These are phyloP conservation scores for Neocucurbitaria cava DNA, from an alignment of 2,329 filamentous ascomycete genomes.

Conservation along the genomic window DNA sequence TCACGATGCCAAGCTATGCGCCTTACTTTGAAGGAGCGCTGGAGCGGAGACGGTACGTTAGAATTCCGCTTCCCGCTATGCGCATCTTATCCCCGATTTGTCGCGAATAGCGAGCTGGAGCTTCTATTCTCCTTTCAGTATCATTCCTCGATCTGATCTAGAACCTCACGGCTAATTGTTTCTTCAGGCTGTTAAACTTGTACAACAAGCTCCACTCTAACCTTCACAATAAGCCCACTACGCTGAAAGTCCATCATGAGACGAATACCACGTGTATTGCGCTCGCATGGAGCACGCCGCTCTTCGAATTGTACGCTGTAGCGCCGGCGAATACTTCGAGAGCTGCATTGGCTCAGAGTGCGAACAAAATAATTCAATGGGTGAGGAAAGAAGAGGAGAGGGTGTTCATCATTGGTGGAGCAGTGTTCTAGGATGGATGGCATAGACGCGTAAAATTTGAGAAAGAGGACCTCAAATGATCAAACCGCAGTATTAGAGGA, in stretches of 20 bases:
- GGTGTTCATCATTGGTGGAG: constrained; percentile 96
- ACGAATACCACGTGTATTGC: constrained; percentile 74
- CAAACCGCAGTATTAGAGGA: not conserved
- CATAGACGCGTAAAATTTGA: too few relatives aligned
- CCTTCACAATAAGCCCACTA: constrained; percentile 83
- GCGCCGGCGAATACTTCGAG: constrained; percentile 72
- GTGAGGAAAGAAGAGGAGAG: constrained; percentile 89
- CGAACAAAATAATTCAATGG: constrained; percentile 91
- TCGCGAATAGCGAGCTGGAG: not conserved
- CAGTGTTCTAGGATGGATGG: constrained; percentile 63
- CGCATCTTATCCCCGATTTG: not conserved
- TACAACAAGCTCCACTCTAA: constrained; percentile 86
- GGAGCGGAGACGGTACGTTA: constrained; percentile 65
- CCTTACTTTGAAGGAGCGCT: constrained; percentile 70
- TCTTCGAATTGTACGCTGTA: constrained; percentile 96
- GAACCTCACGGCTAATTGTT: not conserved
- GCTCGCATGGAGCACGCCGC: constrained; percentile 87
- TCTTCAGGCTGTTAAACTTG: constrained; percentile 65
- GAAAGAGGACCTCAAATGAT: not conserved
- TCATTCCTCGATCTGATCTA: not conserved
- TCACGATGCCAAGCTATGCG: constrained; percentile 83
- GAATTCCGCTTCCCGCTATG: not conserved
- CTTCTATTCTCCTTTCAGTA: not conserved
- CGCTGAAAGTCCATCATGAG: constrained; percentile 86
- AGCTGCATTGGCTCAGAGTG: constrained; percentile 78